These are phyloP conservation scores for Cystobasidium onofrii DNA, from an alignment of 768 basidiomycete species.

Conservation along the genomic window DNA sequence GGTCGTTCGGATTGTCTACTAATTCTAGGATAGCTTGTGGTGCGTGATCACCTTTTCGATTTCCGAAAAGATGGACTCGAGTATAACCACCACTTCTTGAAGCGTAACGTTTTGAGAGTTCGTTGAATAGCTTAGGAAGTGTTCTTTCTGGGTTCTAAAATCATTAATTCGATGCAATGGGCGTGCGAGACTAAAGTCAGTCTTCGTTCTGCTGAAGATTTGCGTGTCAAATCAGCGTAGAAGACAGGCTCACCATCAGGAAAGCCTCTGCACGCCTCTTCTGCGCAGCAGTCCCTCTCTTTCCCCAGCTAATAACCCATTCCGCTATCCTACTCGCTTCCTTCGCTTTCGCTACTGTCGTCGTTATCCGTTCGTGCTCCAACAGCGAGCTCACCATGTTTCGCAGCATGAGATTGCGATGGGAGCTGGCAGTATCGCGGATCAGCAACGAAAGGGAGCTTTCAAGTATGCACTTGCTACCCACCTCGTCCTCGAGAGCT, in stretches of 20 bases:
- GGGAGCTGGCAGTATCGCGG: no score
- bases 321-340: conserved; percentile 86
- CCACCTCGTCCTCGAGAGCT: conserved; percentile 24
- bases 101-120: conserved; percentile 71
- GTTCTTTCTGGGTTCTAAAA: conserved; percentile 53
- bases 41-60: conserved; percentile 83
- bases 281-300: conserved; percentile 66
- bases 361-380: conserved; percentile 90
- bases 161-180: no score
- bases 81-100: conserved; percentile 87
- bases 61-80: conserved; percentile 82
- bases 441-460: not conserved
- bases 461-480: not conserved
- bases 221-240: conserved; percentile 7
- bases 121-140: conserved; percentile 72
- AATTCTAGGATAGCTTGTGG: conserved; percentile 83
- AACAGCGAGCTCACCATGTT: conserved; percentile 90
- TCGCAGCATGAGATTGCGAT: conserved; percentile 84
- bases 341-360: conserved; percentile 88
- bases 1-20: conserved; percentile 86
- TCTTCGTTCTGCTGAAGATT: no score
- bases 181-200: no score
- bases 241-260: conserved; percentile 52
- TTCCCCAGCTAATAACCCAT: conserved; percentile 90
- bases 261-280: conserved; percentile 66